Conservation (phyloP, 2,329 filamentous ascomycete species). For the Bipolaris oryzae region DNA sequence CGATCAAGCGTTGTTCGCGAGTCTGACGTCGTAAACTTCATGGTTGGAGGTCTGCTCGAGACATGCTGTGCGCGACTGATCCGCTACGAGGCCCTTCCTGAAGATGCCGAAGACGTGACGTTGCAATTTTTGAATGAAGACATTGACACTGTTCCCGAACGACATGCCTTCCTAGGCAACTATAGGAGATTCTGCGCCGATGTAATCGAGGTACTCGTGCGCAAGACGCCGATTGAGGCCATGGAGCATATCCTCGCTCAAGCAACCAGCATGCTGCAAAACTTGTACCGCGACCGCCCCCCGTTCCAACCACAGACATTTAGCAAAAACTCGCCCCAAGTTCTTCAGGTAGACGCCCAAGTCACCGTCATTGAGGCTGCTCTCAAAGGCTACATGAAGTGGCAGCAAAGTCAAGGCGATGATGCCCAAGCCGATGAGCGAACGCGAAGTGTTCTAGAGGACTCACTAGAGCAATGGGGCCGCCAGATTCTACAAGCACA, state of each 20-base stretch:
- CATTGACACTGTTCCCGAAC: conserved; percentile 90
- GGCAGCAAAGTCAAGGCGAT: conserved; percentile 64
- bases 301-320: conserved; percentile 62
- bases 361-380: conserved; percentile 88
- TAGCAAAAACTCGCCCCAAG: conserved; percentile 72
- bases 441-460: conserved; percentile 64
- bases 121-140: conserved; percentile 87
- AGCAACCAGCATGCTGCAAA: conserved; percentile 74
- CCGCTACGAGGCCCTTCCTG: conserved; percentile 84
- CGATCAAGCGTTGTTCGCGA: conserved; percentile 71
- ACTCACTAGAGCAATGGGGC: conserved; percentile 74
- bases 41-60: conserved; percentile 79
- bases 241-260: conserved; percentile 84
- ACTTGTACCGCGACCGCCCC: conserved; percentile 73
- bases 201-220: conserved; percentile 85
- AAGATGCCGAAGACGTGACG: conserved; percentile 79
- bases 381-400: conserved; percentile 86
- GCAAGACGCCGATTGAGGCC: conserved; percentile 81
- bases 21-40: conserved; percentile 63
- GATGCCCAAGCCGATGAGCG: conserved; percentile 57
- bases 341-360: conserved; percentile 83
- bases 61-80: conserved; percentile 83
- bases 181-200: conserved; percentile 89
- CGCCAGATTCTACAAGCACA: conserved; percentile 70
- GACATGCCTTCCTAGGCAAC: conserved; percentile 93